Evolutionary conservation across 164 flowering plant species (phyloP).

Genomic region (Chimonanthus salicifolius): DNA sequence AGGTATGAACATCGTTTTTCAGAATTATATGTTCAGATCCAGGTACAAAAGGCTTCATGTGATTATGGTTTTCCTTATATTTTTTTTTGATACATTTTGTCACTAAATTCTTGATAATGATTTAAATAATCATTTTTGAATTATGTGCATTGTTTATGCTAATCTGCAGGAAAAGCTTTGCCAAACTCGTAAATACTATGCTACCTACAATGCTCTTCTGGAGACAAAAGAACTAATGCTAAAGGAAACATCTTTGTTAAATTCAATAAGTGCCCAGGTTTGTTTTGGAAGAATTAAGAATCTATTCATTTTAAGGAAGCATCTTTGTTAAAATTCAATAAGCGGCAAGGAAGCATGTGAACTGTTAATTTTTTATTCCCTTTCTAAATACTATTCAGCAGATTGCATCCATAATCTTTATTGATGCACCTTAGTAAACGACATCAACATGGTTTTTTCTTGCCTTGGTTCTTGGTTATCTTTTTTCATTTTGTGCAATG

Average conservation of each 20-base stretch:
- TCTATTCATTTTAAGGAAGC: neutral
- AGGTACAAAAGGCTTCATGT: conserved; percentile 34
- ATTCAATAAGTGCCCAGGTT: conserved; percentile 84
- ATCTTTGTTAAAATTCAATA: too few species aligned
- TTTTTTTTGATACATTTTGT: neutral
- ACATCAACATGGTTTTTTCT: neutral
- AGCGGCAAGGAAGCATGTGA: neutral
- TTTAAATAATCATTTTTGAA: neutral
- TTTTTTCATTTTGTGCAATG: neutral
- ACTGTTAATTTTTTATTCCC: neutral
- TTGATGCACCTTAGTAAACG: neutral
- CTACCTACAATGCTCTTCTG: conserved; percentile 83
- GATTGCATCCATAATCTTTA: neutral
- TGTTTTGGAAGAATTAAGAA: conserved; percentile 8
- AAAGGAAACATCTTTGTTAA: conserved; percentile 78
- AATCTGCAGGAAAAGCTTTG: conserved; percentile 55
- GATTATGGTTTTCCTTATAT: neutral
- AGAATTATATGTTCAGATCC: conserved; percentile 66
- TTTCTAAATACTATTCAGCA: neutral
- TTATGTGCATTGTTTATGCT: neutral
- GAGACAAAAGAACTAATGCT: conserved; percentile 82
- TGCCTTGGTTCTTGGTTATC: neutral
- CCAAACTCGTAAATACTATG: conserved; percentile 74
- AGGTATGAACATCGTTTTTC: conserved; percentile 82
- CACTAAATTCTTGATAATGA: neutral